Conservation (phyloP, 1,139 yeast species). For the Hyphopichia burtonii region DNA sequence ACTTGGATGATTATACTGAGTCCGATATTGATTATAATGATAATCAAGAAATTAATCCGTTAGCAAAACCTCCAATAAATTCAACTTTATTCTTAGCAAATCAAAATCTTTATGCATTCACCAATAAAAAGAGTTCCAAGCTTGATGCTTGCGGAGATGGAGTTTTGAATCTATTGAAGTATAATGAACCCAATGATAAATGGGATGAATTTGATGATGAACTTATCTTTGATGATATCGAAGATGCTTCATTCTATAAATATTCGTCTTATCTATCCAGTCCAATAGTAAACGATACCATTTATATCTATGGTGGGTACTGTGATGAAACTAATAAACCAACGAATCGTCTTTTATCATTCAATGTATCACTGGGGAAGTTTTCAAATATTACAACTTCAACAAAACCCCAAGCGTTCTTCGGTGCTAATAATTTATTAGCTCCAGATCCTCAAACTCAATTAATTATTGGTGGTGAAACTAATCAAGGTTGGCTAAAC, state of each 20-base stretch:
- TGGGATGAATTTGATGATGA: conserved; percentile 22
- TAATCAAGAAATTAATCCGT: conserved; percentile 20
- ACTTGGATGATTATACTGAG: conserved; percentile 6
- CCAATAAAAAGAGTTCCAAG: background rate
- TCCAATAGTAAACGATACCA: conserved; percentile 20
- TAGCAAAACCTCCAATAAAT: conserved; percentile 32
- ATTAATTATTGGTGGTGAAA: conserved; percentile 43
- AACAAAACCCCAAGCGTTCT: conserved; percentile 44
- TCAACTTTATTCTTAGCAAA: conserved; percentile 32
- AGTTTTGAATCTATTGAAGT: conserved; percentile 22
- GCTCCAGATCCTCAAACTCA: conserved; percentile 42
- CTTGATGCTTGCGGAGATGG: conserved; percentile 32
- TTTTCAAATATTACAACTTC: conserved; percentile 40
- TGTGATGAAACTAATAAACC: conserved; percentile 18
- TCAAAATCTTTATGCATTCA: conserved; percentile 32
- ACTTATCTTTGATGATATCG: conserved; percentile 21
- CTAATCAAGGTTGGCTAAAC: conserved; percentile 40
- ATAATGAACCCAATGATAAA: conserved; percentile 12
- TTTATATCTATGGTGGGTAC: conserved; percentile 43
- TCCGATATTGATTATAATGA: conserved; percentile 14
- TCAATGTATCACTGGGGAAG: conserved; percentile 22
- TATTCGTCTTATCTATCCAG: conserved; percentile 31
- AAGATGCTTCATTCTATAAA: conserved; percentile 31
- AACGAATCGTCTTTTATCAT: conserved; percentile 33
- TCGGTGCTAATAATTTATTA: conserved; percentile 38